A percentile compares a stretch with the other conserved stretches of the same genome.
Conservation (phyloP, 495 filamentous ascomycete genomes). For the Hypoxylon fuscum region DNA sequence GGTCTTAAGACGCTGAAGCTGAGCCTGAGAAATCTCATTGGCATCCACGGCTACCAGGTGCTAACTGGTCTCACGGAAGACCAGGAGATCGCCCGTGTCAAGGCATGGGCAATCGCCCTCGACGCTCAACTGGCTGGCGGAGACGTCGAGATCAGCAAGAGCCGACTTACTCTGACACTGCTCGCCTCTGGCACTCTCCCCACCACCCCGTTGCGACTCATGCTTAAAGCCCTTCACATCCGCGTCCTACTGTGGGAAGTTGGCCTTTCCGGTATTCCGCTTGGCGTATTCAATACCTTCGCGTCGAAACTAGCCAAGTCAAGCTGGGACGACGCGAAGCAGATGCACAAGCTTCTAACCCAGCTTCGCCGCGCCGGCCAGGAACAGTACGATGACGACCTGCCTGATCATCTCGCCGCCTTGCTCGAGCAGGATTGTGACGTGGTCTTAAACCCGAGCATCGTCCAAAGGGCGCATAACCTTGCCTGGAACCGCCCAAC, state of each 20-base stretch:
- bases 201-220: constrained; percentile 81
- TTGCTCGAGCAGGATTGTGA: constrained; percentile 81
- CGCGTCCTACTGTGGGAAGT: constrained; percentile 87
- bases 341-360: constrained; percentile 67
- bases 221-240: constrained; percentile 92
- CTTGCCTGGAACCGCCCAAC: constrained; percentile 87
- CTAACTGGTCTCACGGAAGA: constrained; percentile 84
- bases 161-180: constrained; percentile 84
- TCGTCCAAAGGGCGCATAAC: constrained; percentile 89
- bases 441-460: constrained; percentile 76
- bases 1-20: constrained; percentile 82
- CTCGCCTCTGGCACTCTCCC: constrained; percentile 90
- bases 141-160: constrained; percentile 88
- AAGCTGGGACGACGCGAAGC: constrained; percentile 83
- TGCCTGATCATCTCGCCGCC: constrained; percentile 78
- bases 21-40: constrained; percentile 79
- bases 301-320: constrained; percentile 73
- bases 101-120: constrained; percentile 93
- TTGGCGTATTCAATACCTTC: constrained; percentile 68
- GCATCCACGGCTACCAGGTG: constrained; percentile 76
- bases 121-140: constrained; percentile 96
- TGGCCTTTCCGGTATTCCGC: constrained; percentile 69
- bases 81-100: constrained; percentile 84
- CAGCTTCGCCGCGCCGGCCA: constrained; percentile 55
- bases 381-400: constrained; percentile 62